Conservation (phyloP, 2,329 filamentous ascomycete species). For the Sporothrix brasiliensis region DNA sequence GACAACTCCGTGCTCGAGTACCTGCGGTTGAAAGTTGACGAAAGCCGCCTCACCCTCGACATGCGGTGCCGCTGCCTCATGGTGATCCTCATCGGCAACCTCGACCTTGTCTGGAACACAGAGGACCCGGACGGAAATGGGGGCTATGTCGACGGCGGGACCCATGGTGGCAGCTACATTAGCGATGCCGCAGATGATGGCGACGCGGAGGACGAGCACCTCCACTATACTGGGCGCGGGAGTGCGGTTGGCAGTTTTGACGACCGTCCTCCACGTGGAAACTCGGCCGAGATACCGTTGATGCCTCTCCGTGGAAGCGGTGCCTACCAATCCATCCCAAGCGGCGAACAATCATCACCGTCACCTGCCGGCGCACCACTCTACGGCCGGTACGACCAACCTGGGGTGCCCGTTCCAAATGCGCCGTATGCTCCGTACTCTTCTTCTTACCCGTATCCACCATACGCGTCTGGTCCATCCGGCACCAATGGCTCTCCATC, state of each 20-base stretch:
- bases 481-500: conserved; percentile 14
- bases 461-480: neutral
- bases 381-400: neutral
- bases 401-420: neutral
- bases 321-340: conserved; percentile 14
- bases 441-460: neutral
- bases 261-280: neutral
- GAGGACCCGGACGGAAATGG: conserved; percentile 23
- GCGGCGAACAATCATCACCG: conserved; percentile 14
- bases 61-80: conserved; percentile 39
- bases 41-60: conserved; percentile 37
- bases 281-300: conserved; percentile 22
- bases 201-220: neutral
- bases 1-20: conserved; percentile 39
- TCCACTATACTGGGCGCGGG: neutral
- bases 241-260: neutral
- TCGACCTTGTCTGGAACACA: conserved; percentile 38
- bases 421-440: conserved; percentile 5
- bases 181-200: conserved; percentile 6
- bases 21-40: conserved; percentile 35
- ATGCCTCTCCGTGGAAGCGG: neutral
- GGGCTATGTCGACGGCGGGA: conserved; percentile 27
- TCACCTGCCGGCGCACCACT: neutral
- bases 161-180: neutral
- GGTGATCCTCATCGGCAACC: conserved; percentile 40